A percentile compares a stretch with the other conserved stretches of the same genome.
These are phyloP conservation scores for Trichoderma koningii DNA, from an alignment of 2,329 filamentous ascomycete species.

Conservation along the genomic window DNA sequence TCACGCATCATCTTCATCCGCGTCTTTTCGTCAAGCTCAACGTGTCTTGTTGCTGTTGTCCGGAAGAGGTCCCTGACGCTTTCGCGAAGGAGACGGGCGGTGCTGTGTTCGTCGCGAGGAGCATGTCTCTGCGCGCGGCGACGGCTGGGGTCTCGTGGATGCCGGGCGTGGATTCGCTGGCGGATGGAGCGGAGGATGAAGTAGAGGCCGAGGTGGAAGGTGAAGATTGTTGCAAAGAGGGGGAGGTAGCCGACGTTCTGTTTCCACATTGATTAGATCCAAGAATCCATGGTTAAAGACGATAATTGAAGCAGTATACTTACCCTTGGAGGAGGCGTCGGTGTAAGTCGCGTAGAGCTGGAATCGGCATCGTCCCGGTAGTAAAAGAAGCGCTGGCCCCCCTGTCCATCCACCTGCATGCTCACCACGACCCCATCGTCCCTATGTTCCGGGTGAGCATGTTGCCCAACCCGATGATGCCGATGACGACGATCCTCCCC, in stretches of 20 bases:
- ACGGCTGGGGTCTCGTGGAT: not conserved
- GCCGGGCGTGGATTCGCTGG: slow-evolving; percentile 9
- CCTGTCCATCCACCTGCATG: slow-evolving; percentile 14
- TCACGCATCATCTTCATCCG: slow-evolving; percentile 3
- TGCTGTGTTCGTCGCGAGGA: slow-evolving; percentile 32
- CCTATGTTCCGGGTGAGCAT: not conserved
- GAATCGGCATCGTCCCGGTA: slow-evolving; percentile 3
- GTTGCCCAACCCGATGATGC: not conserved
- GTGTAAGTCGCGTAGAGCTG: not conserved
- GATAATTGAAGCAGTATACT: too few species aligned
- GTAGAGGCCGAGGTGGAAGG: slow-evolving; percentile 24
- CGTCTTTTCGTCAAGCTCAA: slow-evolving; percentile 18
- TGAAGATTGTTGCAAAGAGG: slow-evolving; percentile 24
- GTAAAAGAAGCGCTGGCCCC: slow-evolving; percentile 16
- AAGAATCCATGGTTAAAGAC: too few species aligned
- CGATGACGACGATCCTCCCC: not conserved
- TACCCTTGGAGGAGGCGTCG: slow-evolving; percentile 6
- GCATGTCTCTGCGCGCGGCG: slow-evolving; percentile 34
- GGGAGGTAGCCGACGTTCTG: slow-evolving; percentile 16
- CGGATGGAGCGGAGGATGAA: slow-evolving; percentile 20
- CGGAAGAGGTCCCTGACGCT: slow-evolving; percentile 12
- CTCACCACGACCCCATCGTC: slow-evolving; percentile 6
- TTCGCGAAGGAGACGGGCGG: slow-evolving; percentile 29
- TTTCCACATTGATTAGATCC: not conserved
- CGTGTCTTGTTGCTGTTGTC: not conserved